Evolutionary conservation across 23 red algal genomes (phyloP), one percentile per base, ranked within the genome.

Genomic region (Gracilaria domingensis): DNA sequence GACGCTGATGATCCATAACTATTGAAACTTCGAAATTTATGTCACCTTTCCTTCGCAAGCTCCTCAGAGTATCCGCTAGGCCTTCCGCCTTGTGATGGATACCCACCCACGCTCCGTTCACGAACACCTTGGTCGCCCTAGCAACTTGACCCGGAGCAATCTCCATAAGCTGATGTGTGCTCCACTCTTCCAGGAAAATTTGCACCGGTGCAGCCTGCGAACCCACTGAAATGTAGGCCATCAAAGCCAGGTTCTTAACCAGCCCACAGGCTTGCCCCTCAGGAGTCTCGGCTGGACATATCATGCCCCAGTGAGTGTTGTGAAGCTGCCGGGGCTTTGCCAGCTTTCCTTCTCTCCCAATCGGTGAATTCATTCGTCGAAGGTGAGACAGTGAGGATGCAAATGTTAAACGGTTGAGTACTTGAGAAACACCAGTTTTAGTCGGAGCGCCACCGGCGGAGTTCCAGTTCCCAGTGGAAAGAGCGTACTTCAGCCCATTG

Each of bases 221-320:
- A 6, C 97, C 97, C 18, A 99, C 97, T 11, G 93, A 93, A 23
- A 99, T 92, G 75, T 94, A 96, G 33, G 97, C 90, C 97, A 99
- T 99, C 66, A 99, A 93, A 26, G 97, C 97, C 14, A 99, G 85
- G 48, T 99, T 99, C 74, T 99, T 99, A 18, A 96, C 95, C 26
- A 99, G 93, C 0, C 97, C 97, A 84, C 91, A 94, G 0, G 97
- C 89, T 89, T 99, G 97, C 21, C 97, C 97, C 78, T 99, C 97
- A 25, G 97, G 97, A 34, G 97, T 99, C 77, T 99, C 97, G 12
- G 97, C 97, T 50, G 97, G 97, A 82, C 97, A 99, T 44, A 99
- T 95, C 94, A 99, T 96, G 8, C 97, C 97, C 97, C 97, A 99
- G 29, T 96, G 95, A 59, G 97, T 99, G 66, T 99, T 99, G 89